Conservation (phyloP, 2,329 filamentous ascomycete genomes). For the Pseudogymnoascus sp. region DNA sequence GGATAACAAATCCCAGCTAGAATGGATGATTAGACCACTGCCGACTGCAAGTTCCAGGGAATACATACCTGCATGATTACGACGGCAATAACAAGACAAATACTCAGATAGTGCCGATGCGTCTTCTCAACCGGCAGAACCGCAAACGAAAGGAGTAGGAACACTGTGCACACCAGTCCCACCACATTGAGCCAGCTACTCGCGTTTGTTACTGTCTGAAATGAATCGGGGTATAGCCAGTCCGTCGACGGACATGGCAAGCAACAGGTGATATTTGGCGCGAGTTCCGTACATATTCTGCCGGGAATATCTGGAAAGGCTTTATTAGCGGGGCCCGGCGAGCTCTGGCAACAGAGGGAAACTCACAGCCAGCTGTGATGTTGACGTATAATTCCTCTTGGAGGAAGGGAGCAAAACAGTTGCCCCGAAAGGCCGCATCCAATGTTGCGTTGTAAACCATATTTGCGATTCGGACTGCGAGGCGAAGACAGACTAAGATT, state of each 20-base stretch:
- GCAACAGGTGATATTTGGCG: conserved; percentile 61
- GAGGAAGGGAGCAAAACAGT: conserved; percentile 65
- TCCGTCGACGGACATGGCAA: conserved; percentile 83
- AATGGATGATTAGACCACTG: conserved; percentile 20
- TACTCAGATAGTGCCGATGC: conserved; percentile 84
- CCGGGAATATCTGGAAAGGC: conserved; percentile 41
- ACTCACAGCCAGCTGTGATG: neutral
- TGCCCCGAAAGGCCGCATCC: conserved; percentile 30
- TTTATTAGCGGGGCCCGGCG: conserved; percentile 16
- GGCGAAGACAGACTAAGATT: neutral
- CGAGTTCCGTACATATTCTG: conserved; percentile 49
- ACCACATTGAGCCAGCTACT: conserved; percentile 81
- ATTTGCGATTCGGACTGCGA: neutral
- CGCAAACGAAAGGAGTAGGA: conserved; percentile 73
- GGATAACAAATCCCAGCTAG: conserved; percentile 84
- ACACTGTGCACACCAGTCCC: conserved; percentile 64
- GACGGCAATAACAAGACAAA: conserved; percentile 72
- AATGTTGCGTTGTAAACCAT: neutral
- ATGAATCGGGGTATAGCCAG: conserved; percentile 61
- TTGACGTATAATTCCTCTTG: conserved; percentile 37
- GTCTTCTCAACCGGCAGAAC: conserved; percentile 82
- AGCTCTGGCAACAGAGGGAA: neutral
- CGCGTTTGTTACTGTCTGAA: conserved; percentile 51
- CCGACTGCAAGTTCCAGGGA: conserved; percentile 4
- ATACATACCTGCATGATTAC: conserved; percentile 69